Conservation (phyloP, 1,139 yeast genomes). For the Saccharomycopsis crataegensis region DNA sequence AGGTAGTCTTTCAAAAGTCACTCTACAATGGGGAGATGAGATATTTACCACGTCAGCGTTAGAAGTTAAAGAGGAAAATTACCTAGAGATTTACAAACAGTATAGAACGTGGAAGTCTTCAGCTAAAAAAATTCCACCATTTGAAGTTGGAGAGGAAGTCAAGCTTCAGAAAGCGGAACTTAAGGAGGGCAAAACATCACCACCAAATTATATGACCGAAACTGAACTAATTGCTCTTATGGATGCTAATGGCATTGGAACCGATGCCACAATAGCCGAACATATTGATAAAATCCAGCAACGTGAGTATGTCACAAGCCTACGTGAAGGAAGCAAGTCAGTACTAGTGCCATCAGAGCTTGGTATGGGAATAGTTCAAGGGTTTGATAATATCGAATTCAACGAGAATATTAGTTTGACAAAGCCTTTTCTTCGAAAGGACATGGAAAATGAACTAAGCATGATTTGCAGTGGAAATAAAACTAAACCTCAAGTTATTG, state of each 20-base stretch:
- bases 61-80: slow-evolving; percentile 64
- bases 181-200: slow-evolving; percentile 66
- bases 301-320: slow-evolving; percentile 60
- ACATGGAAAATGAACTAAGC: slow-evolving; percentile 60
- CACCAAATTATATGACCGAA: slow-evolving; percentile 84
- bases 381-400: slow-evolving; percentile 73
- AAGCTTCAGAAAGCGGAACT: slow-evolving; percentile 48
- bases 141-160: slow-evolving; percentile 50
- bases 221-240: slow-evolving; percentile 84
- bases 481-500: slow-evolving; percentile 47
- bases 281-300: slow-evolving; percentile 76
- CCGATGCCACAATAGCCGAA: slow-evolving; percentile 98
- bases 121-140: slow-evolving; percentile 56
- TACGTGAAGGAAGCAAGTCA: slow-evolving; percentile 31
- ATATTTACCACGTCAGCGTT: slow-evolving; percentile 63
- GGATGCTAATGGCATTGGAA: slow-evolving; percentile 98
- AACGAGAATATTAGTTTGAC: slow-evolving; percentile 65
- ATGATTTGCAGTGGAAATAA: slow-evolving; percentile 61
- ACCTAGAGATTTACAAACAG: slow-evolving; percentile 61
- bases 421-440: slow-evolving; percentile 80
- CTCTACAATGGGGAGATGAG: slow-evolving; percentile 74
- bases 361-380: slow-evolving; percentile 85
- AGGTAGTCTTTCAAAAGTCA: slow-evolving; percentile 61
- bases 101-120: slow-evolving; percentile 72
- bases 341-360: slow-evolving; percentile 68